These are phyloP conservation scores for Psidium friedrichsthalianum DNA, from an alignment of 345 rosid species.

Conservation along the genomic window DNA sequence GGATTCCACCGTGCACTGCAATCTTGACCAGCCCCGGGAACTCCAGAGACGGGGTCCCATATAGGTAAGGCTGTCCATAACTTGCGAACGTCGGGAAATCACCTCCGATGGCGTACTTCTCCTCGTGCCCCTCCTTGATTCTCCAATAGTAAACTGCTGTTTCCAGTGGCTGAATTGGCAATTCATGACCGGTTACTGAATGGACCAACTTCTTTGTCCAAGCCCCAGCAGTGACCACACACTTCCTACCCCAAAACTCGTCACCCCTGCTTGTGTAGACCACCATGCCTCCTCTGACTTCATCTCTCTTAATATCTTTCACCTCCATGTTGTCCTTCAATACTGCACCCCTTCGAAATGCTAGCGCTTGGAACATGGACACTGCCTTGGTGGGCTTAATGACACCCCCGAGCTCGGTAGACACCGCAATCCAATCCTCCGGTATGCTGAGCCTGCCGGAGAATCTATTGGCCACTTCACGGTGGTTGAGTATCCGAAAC, in stretches of 20 bases:
- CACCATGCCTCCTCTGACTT: conserved; percentile 32
- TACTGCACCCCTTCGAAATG: conserved; percentile 38
- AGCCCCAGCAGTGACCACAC: conserved; percentile 69
- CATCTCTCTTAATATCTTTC: conserved; percentile 23
- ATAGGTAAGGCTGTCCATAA: conserved; percentile 48
- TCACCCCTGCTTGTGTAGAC: conserved; percentile 30
- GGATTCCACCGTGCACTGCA: conserved; percentile 53
- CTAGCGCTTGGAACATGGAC: conserved; percentile 73
- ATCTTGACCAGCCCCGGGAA: conserved; percentile 74
- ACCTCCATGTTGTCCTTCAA: conserved; percentile 64
- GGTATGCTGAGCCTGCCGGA: conserved; percentile 49
- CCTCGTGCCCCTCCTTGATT: conserved; percentile 56
- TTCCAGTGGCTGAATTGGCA: conserved; percentile 62
- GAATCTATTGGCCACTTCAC: conserved; percentile 19
- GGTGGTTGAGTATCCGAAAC: conserved; percentile 19
- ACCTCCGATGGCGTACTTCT: conserved; percentile 18
- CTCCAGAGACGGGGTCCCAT: conserved; percentile 84
- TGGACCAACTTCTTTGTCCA: conserved; percentile 62
- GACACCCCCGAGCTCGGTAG: conserved; percentile 56
- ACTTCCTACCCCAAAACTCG: conserved; percentile 45
- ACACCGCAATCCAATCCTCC: conserved; percentile 56
- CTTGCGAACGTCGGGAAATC: conserved; percentile 65
- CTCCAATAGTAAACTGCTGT: conserved; percentile 66
- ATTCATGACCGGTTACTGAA: conserved; percentile 31
- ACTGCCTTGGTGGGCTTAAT: conserved; percentile 88